Evolutionary conservation across 1,139 yeast genomes (phyloP), one percentile per base, ranked within the genome.

Genomic region (Meyerozyma sp.): DNA sequence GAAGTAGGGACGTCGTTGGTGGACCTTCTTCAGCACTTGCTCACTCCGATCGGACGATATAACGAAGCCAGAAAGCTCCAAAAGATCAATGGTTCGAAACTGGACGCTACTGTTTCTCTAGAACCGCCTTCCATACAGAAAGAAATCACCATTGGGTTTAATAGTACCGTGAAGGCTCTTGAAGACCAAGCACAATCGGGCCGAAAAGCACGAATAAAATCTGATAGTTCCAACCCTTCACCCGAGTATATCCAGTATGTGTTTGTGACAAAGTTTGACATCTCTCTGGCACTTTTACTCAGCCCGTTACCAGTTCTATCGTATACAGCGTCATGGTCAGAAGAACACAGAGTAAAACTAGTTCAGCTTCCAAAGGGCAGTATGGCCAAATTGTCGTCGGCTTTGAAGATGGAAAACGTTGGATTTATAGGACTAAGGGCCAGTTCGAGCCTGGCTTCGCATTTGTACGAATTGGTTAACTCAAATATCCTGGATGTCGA

Each of bases 261-360:
- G 1, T 75, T 81, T 55, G 81, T 81, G 13, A 75, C 83, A 47
- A 79, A 74, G 50, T 57, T 65, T 9, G 87, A 82, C 47, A 68
- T 81, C 18, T 57, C 66, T 1, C 80, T 83, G 3, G 57, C 66
- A 4, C 52, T 81, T 5, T 50, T 81, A 18, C 66, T 73, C 4
- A 69, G 70, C 42, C 80, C 76, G 42, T 71, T 82, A 44, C 88
- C 88, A 0, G 64, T 70, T 1, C 59, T 82, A 16, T 58, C 77
- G 13, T 70, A 59, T 44, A 66, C 80, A 2, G 73, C 85, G 0
- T 70, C 79, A 0, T 49, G 47, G 36, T 55, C 61, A 1, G 38
- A 46, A 1, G 49, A 51, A 0, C 50, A 54, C 16, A 48, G 63
- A 25, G 77, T 79, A 1, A 80, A 79, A 50, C 61, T 82, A 35